Evolutionary conservation across 176 grass and related monocot species (phyloP).

Genomic region (Oryza rufipogon): DNA sequence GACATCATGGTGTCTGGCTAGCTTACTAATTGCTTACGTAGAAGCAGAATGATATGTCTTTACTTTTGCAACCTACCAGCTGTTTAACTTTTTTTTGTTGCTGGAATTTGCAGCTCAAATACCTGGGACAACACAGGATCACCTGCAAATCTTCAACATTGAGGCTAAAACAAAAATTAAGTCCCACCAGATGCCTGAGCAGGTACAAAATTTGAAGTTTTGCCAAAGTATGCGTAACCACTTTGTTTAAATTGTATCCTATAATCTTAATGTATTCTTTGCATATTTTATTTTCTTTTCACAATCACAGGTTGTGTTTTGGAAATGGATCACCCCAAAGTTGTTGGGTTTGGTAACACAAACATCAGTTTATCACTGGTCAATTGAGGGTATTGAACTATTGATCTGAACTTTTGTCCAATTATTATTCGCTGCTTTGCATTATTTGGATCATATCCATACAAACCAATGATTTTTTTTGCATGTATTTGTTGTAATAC

Average conservation of each 20-base stretch:
- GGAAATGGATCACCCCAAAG: constrained; percentile 97
- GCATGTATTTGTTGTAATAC: constrained; percentile 29
- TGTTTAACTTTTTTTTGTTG: neutral
- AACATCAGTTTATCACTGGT: constrained; percentile 92
- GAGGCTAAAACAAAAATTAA: constrained; percentile 96
- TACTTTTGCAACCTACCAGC: neutral
- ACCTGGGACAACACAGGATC: constrained; percentile 89
- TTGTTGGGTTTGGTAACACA: constrained; percentile 83
- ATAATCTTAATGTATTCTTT: constrained; percentile 21
- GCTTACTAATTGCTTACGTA: constrained; percentile 7
- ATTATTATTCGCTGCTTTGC: constrained; percentile 9
- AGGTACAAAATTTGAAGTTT: constrained; percentile 42
- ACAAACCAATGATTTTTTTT: neutral
- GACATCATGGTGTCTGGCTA: neutral
- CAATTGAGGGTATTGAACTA: constrained; percentile 67
- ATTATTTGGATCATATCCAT: neutral
- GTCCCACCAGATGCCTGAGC: constrained; percentile 96
- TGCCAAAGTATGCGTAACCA: neutral
- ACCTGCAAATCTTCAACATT: constrained; percentile 98
- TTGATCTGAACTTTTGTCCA: neutral
- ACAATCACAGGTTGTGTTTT: constrained; percentile 80
- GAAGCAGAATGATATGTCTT: too few relatives aligned
- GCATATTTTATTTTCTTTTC: neutral
- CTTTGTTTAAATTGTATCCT: neutral
- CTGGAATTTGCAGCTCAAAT: constrained; percentile 80